Percentiles rank a stretch among this genome's conserved stretches.
These are phyloP conservation scores for Hemileccinum rubropunctum DNA, from an alignment of 768 basidiomycete genomes.

Conservation along the genomic window DNA sequence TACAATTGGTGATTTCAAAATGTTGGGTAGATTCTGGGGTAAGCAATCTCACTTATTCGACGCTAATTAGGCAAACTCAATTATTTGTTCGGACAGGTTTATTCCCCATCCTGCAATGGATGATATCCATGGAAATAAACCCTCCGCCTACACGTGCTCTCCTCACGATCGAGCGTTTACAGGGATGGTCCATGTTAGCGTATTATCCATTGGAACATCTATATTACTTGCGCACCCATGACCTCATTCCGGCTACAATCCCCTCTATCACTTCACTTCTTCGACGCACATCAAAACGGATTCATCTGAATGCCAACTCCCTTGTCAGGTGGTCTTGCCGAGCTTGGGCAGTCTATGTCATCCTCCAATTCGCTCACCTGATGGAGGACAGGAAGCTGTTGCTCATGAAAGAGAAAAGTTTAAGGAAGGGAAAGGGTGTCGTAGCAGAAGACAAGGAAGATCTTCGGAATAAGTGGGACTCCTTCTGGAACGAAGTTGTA, in stretches of 20 bases:
- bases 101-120: constrained; percentile 79
- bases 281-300: constrained; percentile 39
- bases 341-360: constrained; percentile 77
- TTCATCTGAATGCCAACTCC: constrained; percentile 44
- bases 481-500: constrained; percentile 68
- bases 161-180: constrained; percentile 74
- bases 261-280: constrained; percentile 44
- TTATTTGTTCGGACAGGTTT: constrained; percentile 46
- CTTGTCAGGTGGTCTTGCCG: constrained; percentile 73
- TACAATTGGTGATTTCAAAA: constrained; percentile 65
- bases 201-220: constrained; percentile 82
- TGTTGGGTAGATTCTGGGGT: constrained; percentile 82
- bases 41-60: constrained; percentile 18
- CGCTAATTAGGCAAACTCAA: neutral
- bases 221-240: constrained; percentile 60
- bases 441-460: constrained; percentile 54
- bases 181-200: constrained; percentile 69
- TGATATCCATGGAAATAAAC: constrained; percentile 69
- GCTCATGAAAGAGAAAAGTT: constrained; percentile 47
- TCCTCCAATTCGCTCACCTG: constrained; percentile 74
- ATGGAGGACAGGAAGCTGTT: constrained; percentile 64
- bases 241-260: constrained; percentile 56
- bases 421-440: constrained; percentile 57
- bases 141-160: constrained; percentile 68
- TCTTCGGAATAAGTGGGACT: constrained; percentile 56